phyloP scores from a whole-genome alignment of 306 rosid genomes.

The Styphnolobium japonicum region DNA sequence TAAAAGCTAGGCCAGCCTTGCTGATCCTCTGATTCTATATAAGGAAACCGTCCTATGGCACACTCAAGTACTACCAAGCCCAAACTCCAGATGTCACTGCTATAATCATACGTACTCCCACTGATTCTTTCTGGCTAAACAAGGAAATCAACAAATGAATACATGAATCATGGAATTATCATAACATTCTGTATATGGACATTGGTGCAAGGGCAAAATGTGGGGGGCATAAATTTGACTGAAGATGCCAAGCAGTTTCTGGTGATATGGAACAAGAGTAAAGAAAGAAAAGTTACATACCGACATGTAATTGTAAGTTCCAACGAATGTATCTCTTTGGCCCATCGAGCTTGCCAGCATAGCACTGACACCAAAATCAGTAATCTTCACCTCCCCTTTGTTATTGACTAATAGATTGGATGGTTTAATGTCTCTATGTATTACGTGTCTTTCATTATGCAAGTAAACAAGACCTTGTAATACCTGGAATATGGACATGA shows the following conservation, averaged over 20 bases:
- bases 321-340: slow-evolving; percentile 97
- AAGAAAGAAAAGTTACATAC: slow-evolving; percentile 50
- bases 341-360: slow-evolving; percentile 94
- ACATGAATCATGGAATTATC: not conserved
- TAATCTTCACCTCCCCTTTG: slow-evolving; percentile 95
- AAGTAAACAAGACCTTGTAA: slow-evolving; percentile 92
- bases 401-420: slow-evolving; percentile 95
- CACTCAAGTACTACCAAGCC: slow-evolving; percentile 98
- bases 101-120: slow-evolving; percentile 86
- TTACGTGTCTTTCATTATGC: slow-evolving; percentile 91
- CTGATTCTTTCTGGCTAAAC: slow-evolving; percentile 93
- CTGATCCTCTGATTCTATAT: slow-evolving; percentile 85
- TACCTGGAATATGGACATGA: slow-evolving; percentile 52
- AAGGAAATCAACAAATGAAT: slow-evolving; percentile 28
- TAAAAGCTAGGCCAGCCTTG: slow-evolving; percentile 90
- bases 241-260: not conserved
- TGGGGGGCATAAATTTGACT: not conserved
- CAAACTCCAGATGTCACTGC: slow-evolving; percentile 97
- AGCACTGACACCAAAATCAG: slow-evolving; percentile 99
- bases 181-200: not conserved
- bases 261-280: slow-evolving; percentile 1
- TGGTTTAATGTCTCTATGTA: slow-evolving; percentile 96
- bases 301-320: slow-evolving; percentile 99
- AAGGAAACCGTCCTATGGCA: slow-evolving; percentile 95
- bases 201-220: not conserved